These are phyloP conservation scores for Thymus mandschuricus DNA, from an alignment of 257 asterid species.

Conservation along the genomic window DNA sequence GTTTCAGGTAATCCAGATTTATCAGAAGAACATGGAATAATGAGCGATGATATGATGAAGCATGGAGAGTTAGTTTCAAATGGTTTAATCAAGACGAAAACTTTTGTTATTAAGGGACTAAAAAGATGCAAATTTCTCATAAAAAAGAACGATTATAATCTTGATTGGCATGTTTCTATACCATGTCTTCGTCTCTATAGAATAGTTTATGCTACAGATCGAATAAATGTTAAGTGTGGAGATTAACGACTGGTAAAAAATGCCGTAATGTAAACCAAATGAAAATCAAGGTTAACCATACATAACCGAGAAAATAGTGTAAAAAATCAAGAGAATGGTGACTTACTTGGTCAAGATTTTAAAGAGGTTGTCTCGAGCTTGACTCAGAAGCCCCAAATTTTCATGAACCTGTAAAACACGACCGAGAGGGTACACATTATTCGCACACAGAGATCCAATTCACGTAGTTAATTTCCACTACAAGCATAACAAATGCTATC, in stretches of 20 bases:
- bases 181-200: background rate
- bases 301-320: background rate
- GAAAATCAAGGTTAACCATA: background rate
- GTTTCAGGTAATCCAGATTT: background rate
- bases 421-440: conserved; percentile 25
- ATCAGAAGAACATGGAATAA: background rate
- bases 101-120: background rate
- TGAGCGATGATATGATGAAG: background rate
- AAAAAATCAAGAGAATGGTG: background rate
- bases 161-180: background rate
- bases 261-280: background rate
- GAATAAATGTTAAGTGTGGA: background rate
- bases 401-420: conserved; percentile 60
- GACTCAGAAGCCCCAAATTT: conserved; percentile 69
- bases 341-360: conserved; percentile 64
- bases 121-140: no score
- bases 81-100: background rate
- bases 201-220: background rate
- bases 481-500: background rate
- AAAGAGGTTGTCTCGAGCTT: conserved; percentile 80
- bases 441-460: background rate
- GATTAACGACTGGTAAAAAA: background rate
- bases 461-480: no score
- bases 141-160: background rate
- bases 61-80: background rate